A percentile compares a stretch with the other conserved stretches of the same genome.
Evolutionary conservation across 768 basidiomycete genomes (phyloP).

Genomic region (Boletus vermiculosoides): DNA sequence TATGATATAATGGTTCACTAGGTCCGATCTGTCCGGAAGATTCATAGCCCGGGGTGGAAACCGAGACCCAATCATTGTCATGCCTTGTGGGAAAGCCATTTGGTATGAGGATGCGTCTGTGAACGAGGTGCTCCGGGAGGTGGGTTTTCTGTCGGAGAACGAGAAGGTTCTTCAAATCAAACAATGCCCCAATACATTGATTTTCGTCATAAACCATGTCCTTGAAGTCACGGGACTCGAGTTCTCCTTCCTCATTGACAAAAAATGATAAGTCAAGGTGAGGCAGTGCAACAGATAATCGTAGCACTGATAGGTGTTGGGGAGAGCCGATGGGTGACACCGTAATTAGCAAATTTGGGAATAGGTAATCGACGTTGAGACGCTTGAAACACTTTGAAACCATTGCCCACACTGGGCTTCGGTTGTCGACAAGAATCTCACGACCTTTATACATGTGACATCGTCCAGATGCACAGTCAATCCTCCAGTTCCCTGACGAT

Average conservation of each 20-base stretch:
- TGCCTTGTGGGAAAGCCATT: conserved; percentile 20
- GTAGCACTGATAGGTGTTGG: not conserved
- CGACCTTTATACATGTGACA: not conserved
- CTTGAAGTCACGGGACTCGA: too few species aligned
- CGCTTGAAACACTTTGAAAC: conserved; percentile 8
- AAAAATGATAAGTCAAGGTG: conserved; percentile 36
- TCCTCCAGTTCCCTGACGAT: conserved; percentile 21
- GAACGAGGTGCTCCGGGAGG: too few species aligned
- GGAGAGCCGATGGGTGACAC: not conserved
- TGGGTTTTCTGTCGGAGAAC: too few species aligned
- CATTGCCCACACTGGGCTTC: conserved; percentile 20
- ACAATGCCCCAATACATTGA: too few species aligned
- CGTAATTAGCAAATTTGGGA: conserved; percentile 4
- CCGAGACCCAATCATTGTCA: conserved; percentile 30
- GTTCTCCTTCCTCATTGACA: too few species aligned
- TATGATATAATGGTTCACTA: conserved; percentile 15
- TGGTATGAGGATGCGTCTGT: too few species aligned
- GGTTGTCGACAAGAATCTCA: conserved; percentile 20
- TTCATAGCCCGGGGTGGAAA: not conserved
- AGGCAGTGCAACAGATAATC: conserved; percentile 32
- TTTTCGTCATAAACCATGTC: too few species aligned
- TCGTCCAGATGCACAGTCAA: not conserved
- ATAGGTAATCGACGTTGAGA: too few species aligned
- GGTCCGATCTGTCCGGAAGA: conserved; percentile 3
- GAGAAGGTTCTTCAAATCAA: too few species aligned